Evolutionary conservation across 169 alveolate genomes (phyloP).

Genomic region (Plasmodium gonderi): DNA sequence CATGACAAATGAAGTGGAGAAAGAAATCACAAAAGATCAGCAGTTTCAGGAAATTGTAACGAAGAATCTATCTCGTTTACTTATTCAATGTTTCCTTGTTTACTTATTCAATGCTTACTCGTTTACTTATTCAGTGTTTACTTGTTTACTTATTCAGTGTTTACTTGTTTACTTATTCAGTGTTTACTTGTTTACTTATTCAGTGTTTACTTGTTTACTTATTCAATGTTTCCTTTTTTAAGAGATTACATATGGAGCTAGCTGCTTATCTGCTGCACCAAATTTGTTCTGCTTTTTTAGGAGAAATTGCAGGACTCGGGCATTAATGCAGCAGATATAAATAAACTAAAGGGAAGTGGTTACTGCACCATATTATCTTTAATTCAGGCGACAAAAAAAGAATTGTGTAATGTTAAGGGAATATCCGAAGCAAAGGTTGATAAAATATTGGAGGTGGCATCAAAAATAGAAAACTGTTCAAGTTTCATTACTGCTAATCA

Average conservation of each 20-base stretch:
- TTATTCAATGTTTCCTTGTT: neutral
- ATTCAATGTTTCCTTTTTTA: too few relatives aligned
- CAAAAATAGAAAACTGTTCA: slow-evolving; percentile 79
- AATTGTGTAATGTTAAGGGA: slow-evolving; percentile 91
- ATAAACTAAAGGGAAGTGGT: slow-evolving; percentile 93
- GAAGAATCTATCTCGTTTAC: neutral
- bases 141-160: neutral
- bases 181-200: neutral
- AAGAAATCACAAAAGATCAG: slow-evolving; percentile 13
- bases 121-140: neutral
- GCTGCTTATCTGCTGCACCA: too few relatives aligned
- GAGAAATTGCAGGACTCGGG: slow-evolving; percentile 92
- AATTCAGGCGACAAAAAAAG: slow-evolving; percentile 87
- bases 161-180: neutral
- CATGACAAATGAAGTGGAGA: slow-evolving; percentile 4
- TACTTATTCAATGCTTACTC: neutral
- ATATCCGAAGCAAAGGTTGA: slow-evolving; percentile 95
- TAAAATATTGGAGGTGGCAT: slow-evolving; percentile 91
- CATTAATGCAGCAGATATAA: slow-evolving; percentile 92
- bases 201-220: too few relatives aligned
- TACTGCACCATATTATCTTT: slow-evolving; percentile 91
- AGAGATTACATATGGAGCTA: too few relatives aligned
- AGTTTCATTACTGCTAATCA: slow-evolving; percentile 75
- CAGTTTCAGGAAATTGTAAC: slow-evolving; percentile 54
- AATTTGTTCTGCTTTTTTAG: too few relatives aligned